A percentile compares a stretch with the other conserved stretches of the same genome.
phyloP scores from a whole-genome alignment of 176 grass and related monocot species.

The Avena eriantha region DNA sequence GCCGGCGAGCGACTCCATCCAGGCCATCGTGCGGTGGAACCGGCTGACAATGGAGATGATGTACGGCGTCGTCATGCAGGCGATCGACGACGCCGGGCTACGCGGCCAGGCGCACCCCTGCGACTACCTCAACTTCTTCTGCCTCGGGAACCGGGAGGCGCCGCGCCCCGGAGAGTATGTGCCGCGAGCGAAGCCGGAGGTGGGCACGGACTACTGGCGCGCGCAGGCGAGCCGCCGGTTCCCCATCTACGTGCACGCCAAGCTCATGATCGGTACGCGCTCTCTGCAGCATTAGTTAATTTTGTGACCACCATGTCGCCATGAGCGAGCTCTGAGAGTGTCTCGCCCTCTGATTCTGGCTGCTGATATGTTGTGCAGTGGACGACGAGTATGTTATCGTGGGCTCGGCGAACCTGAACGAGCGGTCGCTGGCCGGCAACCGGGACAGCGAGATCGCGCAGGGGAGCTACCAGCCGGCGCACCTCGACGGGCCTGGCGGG shows the following conservation, averaged over 20 bases:
- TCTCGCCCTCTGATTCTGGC: not conserved
- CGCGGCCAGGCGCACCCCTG: constrained; percentile 69
- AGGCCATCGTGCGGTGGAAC: constrained; percentile 86
- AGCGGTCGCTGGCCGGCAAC: constrained; percentile 87
- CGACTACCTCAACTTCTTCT: constrained; percentile 98
- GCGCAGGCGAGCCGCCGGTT: constrained; percentile 70
- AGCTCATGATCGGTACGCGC: constrained; percentile 88
- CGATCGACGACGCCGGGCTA: constrained; percentile 74
- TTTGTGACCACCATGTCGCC: not conserved
- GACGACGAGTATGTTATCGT: constrained; percentile 90
- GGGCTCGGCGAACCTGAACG: constrained; percentile 91
- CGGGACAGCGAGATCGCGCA: constrained; percentile 92
- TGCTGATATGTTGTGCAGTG: constrained; percentile 34
- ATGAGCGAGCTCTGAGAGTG: not conserved
- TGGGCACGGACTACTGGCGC: constrained; percentile 68
- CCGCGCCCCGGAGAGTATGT: constrained; percentile 49
- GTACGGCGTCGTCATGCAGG: constrained; percentile 66
- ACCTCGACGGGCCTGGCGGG: constrained; percentile 57
- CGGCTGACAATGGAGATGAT: constrained; percentile 82
- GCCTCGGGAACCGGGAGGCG: constrained; percentile 80
- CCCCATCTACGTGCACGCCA: constrained; percentile 89
- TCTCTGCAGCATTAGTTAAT: not conserved
- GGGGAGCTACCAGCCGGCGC: constrained; percentile 84
- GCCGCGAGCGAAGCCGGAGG: constrained; percentile 54
- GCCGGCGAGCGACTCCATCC: constrained; percentile 59